Base-by-base conservation (phyloP, 2,329 filamentous ascomycete genomes). In the Fusarium sulawesiense region DNA sequence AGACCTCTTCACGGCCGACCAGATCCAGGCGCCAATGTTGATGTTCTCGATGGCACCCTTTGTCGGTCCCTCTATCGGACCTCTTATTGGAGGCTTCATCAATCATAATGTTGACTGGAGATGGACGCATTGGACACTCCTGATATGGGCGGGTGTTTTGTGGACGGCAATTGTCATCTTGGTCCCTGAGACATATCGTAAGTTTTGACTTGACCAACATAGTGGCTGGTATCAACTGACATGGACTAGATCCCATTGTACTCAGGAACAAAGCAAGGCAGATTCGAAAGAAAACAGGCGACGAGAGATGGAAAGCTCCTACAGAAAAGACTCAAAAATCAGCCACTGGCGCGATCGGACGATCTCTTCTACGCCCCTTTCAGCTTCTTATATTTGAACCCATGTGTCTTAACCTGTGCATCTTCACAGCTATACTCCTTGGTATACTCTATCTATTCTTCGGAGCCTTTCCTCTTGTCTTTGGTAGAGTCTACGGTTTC, bases 371-470 rank as follows among this genome's bases (percentile, higher is more conserved):
- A 54, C 86, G 89, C n/a, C 93, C 93, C 8, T 92, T 96, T 77
- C 88, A 96, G 79, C 87, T 98, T 8, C 85, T 98, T 57, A 79
- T 91, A 51, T 87, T 92, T 56, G 93, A 97, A 82, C 93, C 92
- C 70, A 98, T 97, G 93, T 92, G 91, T 64, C 83, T 96, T 60
- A 89, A 89, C 71, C 88, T 98, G 27, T 96, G 93, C 79, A 81
- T 96, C 23, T 92, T 94, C 73, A 93, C 92, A 1, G 93, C 93
- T 41, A 88, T 98, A 56, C 83, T 97, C n/a, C 84, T 97, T 10
- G 94, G 94, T 7, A 91, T 97, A 46, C 82, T 97, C 4, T 97
- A 97, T 77, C 88, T 97, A 41, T 97, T 97, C 83, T 97, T 97
- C 78, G 93, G 93, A 21, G 93, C 94, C 1, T 97, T 97, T 75